phyloP scores from a whole-genome alignment of 768 basidiomycete species.

The Lentinus tigrinus region DNA sequence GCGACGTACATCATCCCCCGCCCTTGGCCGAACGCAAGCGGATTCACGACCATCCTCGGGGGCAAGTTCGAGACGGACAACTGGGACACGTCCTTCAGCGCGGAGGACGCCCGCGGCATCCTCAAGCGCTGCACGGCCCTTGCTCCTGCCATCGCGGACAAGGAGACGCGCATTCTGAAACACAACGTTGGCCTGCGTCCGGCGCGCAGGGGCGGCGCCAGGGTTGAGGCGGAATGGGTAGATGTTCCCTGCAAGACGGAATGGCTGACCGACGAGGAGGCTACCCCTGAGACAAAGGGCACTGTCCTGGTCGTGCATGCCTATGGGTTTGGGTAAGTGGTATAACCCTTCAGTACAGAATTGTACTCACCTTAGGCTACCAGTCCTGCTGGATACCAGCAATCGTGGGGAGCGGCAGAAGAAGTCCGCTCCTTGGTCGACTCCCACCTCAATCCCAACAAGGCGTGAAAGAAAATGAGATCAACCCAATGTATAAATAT shows the following conservation, averaged over 20 bases:
- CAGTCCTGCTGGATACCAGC: conserved; percentile 30
- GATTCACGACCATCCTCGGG: conserved; percentile 45
- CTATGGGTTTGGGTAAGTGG: conserved; percentile 56
- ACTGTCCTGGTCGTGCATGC: conserved; percentile 48
- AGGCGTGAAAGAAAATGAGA: background rate
- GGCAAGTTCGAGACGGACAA: conserved; percentile 52
- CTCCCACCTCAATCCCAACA: conserved; percentile 8
- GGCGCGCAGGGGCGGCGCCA: conserved; percentile 50
- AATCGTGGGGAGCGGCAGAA: conserved; percentile 29
- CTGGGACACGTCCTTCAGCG: conserved; percentile 51
- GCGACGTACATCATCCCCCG: conserved; percentile 65
- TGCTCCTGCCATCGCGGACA: conserved; percentile 34
- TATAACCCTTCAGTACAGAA: background rate
- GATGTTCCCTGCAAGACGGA: conserved; percentile 33
- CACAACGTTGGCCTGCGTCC: conserved; percentile 65
- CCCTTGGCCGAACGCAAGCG: conserved; percentile 38
- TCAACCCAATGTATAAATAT: too few relatives aligned
- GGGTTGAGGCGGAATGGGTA: conserved; percentile 51
- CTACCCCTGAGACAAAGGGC: conserved; percentile 22
- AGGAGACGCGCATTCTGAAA: conserved; percentile 41
- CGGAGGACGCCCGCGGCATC: conserved; percentile 42
- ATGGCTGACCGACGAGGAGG: conserved; percentile 20
- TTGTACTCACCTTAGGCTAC: background rate
- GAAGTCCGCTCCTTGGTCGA: conserved; percentile 22
- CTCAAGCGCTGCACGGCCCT: conserved; percentile 43